Base-by-base conservation (phyloP, 2,329 filamentous ascomycete species). In the Ampelomyces quisqualis region DNA sequence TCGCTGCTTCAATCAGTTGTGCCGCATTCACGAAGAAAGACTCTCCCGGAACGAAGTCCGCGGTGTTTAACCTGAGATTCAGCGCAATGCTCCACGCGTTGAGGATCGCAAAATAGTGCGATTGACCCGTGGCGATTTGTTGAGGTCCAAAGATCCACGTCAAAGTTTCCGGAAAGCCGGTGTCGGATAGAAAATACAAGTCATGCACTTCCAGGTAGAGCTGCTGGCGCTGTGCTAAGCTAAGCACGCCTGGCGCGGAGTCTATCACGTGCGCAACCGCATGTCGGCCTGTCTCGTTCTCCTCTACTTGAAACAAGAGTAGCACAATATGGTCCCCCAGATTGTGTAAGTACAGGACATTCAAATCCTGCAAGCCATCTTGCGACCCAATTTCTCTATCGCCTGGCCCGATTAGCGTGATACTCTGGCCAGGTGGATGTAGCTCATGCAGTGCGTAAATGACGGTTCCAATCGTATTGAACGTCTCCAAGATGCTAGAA, bases 1-100 rank as follows among this genome's bases (percentile, higher is more conserved):
- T 7, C 1, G 43, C 35, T 6, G 45, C 33, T 3, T 20, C 4
- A 10, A 47, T 7, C 2, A 51, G n/a, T 2, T 23, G 3, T 3
- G n/a, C 7, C 7, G 41, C 30, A 8, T 44, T 10, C 5, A n/a
- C 4, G 28, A 39, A 45, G 26, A 48, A 48, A 2, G 28, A 9
- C 2, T 20, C 10, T 1, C 14, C 11, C 9, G 38, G 34, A 8
- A n/a, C 6, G 34, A 55, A 51, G 9, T 23, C 27, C 5, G 18
- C 13, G 13, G 26, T 17, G 22, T 55, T 47, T 7, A 52, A 7
- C 2, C 31, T 15, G 11, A 54, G 36, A 10, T 38, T 51, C 4
- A 60, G 33, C 8, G 45, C 35, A 29, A 55, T 22, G 3, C 42
- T 21, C 53, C 55, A 60, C 2, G 53, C 53, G 23, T 46, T 52